Base-by-base conservation (phyloP, 768 basidiomycete genomes). In the Tulasnella sp. region DNA sequence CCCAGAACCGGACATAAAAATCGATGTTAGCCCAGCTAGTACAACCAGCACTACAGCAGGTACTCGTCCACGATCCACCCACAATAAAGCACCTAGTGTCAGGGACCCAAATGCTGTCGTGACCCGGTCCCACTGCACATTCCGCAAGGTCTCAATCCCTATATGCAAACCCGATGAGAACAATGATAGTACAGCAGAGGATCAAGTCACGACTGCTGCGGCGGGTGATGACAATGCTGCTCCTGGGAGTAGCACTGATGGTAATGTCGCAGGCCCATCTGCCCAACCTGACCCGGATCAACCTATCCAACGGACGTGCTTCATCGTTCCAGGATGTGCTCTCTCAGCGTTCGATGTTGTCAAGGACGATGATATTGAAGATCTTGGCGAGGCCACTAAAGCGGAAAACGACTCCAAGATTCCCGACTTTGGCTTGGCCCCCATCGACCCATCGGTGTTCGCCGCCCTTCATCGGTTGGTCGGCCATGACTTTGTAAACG, bases 291-390 rank as follows among this genome's bases (percentile, higher is more conserved):
- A 34, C 59, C n/a, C 32, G 56, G 13, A 56, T 47, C n/a, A 62
- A 44, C 7, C 32, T 27, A n/a, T 38, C 15, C 34, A 38, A 38
- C 21, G 32, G 17, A 26, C 63, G 4, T 56, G 61, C 32, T 64
- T 65, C 63, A 53, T 65, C 34, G 54, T 65, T 23, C 64, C 64
- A 3, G 51, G 47, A 15, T 65, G 64, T 41, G 34, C 64, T 2
- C 42, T 65, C 21, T 34, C 53, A 19, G 48, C 61, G 8, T 47
- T 30, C 23, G 63, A 63, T 23, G 64, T 61, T 17, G 55, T 64
- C 44, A 56, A 61, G 47, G 53, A 51, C 38, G 63, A 52, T 21
- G 17, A 49, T 26, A 61, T 65, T 10, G 60, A 66, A 21, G 64
- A 65, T 42, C 61, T 48, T 24, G 64, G 64, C 15, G 62, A 61